Evolutionary conservation across 78 protist species (phyloP).

Genomic region (Polysphondylium violaceum): DNA sequence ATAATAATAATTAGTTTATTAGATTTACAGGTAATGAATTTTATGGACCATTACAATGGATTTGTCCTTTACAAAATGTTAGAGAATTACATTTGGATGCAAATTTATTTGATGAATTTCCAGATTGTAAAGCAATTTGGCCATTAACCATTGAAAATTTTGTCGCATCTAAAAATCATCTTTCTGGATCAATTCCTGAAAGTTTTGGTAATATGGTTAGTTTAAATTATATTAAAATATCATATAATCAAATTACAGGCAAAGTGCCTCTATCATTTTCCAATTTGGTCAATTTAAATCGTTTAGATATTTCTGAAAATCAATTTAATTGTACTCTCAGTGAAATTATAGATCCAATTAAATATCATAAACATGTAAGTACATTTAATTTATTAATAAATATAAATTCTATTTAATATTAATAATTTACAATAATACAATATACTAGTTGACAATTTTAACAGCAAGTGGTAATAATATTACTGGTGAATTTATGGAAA

Average conservation of each 20-base stretch:
- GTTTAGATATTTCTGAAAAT: conserved; percentile 56
- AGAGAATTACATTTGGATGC: conserved; percentile 10
- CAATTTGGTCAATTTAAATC: conserved; percentile 11
- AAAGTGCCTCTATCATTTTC: conserved; percentile 10
- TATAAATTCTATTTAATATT: neutral
- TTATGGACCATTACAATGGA: conserved; percentile 20
- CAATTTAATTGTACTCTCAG: conserved; percentile 31
- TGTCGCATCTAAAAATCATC: neutral
- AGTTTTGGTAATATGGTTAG: conserved; percentile 17
- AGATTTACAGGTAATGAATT: conserved; percentile 56
- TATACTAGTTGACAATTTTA: conserved; percentile 26
- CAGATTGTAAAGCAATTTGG: conserved; percentile 7
- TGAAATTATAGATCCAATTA: conserved; percentile 62
- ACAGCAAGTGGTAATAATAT: conserved; percentile 53
- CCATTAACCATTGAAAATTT: neutral
- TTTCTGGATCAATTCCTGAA: conserved; percentile 24
- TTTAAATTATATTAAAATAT: conserved; percentile 30
- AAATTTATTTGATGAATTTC: conserved; percentile 23
- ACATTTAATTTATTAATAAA: neutral
- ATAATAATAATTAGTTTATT: neutral
- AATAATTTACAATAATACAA: neutral
- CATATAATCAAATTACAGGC: conserved; percentile 42
- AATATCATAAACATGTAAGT: conserved; percentile 17
- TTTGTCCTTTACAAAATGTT: conserved; percentile 16
- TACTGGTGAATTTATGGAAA: conserved; percentile 48